A percentile compares a stretch with the other conserved stretches of the same genome.
These are phyloP conservation scores for Sporothrix humicola DNA, from an alignment of 2,329 filamentous ascomycete genomes.

Conservation along the genomic window DNA sequence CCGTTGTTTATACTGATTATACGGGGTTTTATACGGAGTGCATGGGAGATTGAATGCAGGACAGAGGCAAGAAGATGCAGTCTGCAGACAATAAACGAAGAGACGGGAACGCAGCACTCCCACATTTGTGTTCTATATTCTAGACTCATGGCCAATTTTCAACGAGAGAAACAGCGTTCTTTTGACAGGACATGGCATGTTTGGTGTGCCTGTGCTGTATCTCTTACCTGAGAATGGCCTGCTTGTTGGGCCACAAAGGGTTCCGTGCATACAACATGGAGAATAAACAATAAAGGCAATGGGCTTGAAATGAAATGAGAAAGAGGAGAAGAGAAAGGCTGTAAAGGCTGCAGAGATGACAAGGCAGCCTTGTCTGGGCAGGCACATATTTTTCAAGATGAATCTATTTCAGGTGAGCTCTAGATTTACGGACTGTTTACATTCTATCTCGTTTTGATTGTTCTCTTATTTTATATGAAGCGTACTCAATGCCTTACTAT, in stretches of 20 bases:
- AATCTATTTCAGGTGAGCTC: not conserved
- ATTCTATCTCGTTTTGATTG: too few relatives aligned
- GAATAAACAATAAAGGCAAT: not conserved
- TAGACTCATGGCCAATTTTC: not conserved
- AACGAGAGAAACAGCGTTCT: constrained; percentile 12
- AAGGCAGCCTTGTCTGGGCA: not conserved
- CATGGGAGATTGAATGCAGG: not conserved
- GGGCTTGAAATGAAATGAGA: not conserved
- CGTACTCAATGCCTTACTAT: not conserved
- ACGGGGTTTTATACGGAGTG: not conserved
- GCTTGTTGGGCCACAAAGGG: constrained; percentile 6
- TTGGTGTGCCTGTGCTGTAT: not conserved
- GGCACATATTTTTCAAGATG: not conserved
- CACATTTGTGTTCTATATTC: too few relatives aligned
- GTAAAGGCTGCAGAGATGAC: not conserved
- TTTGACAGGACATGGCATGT: not conserved
- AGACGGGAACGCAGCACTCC: too few relatives aligned
- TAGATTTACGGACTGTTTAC: not conserved
- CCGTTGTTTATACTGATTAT: not conserved
- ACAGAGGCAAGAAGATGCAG: not conserved
- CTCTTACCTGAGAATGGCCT: constrained; percentile 1
- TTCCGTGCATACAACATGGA: not conserved
- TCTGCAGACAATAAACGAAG: too few relatives aligned
- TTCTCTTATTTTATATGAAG: not conserved
- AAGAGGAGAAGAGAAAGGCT: not conserved